phyloP scores from a whole-genome alignment of 169 alveolate genomes.

The Amoebophrya sp. region DNA sequence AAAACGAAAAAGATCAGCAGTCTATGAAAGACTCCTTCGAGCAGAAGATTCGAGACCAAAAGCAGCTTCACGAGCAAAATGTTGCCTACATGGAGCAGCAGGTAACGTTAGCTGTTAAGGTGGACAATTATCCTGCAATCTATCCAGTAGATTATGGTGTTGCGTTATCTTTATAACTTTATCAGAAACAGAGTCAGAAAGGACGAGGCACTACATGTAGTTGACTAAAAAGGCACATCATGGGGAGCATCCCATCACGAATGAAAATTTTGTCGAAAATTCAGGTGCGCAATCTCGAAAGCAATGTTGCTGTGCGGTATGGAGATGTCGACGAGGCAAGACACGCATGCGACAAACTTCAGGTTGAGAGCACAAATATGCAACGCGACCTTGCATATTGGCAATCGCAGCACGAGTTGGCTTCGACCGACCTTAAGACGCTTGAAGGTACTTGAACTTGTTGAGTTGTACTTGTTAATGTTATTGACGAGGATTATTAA shows the following conservation, averaged over 20 bases:
- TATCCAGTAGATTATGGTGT: no score
- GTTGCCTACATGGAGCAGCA: slow-evolving; percentile 19
- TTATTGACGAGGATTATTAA: no score
- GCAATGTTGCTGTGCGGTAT: not conserved
- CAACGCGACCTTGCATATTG: not conserved
- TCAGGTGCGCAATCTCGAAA: not conserved
- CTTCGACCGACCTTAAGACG: not conserved
- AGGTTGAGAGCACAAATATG: not conserved
- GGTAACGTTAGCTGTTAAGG: no score
- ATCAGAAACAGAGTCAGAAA: no score
- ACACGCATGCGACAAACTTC: not conserved
- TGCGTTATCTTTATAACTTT: no score
- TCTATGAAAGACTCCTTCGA: not conserved
- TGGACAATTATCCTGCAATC: no score
- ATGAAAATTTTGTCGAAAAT: no score
- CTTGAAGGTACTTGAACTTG: not conserved
- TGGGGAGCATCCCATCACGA: no score
- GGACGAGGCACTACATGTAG: no score
- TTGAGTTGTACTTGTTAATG: not conserved
- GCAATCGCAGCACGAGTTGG: slow-evolving; percentile 3
- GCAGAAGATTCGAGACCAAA: not conserved
- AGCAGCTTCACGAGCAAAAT: not conserved
- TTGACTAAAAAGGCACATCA: no score
- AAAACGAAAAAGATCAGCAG: not conserved
- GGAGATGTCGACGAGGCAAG: slow-evolving; percentile 2